Conservation (phyloP, 352 stramenopile genomes). For the Hyphochytrium catenoides region DNA sequence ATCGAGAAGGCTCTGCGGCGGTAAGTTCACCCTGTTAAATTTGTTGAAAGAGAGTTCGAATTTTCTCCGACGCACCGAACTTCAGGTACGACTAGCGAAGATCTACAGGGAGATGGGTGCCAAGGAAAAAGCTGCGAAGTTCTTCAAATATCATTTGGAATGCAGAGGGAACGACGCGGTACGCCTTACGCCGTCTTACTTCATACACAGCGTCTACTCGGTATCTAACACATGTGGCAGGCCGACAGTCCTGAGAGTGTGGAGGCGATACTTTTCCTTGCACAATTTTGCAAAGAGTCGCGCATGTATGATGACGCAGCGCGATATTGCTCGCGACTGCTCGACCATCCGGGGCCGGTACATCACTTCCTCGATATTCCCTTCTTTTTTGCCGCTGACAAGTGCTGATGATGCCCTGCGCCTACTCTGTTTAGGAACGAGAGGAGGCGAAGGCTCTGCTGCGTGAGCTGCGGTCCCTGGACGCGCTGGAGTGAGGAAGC, state of each 20-base stretch:
- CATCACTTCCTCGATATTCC: background rate
- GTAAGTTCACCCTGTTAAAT: constrained; percentile 15
- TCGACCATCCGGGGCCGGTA: constrained; percentile 35
- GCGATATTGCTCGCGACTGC: constrained; percentile 40
- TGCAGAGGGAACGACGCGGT: constrained; percentile 3
- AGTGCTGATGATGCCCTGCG: background rate
- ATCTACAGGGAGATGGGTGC: background rate
- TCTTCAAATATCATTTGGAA: constrained; percentile 6
- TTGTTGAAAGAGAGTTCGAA: constrained; percentile 27
- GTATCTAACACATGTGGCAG: constrained; percentile 14
- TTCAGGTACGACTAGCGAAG: constrained; percentile 13
- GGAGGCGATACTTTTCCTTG: constrained; percentile 36
- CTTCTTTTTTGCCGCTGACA: no score
- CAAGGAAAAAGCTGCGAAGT: constrained; percentile 4
- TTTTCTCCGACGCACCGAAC: constrained; percentile 43
- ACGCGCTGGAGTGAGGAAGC: no score
- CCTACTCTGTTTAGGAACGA: constrained; percentile 17
- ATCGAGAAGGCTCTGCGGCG: constrained; percentile 10
- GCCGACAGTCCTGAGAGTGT: constrained; percentile 34
- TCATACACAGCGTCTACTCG: constrained; percentile 2
- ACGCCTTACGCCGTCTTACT: background rate
- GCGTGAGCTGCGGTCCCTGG: constrained; percentile 26
- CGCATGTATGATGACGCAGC: constrained; percentile 20
- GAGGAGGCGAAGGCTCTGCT: constrained; percentile 52
- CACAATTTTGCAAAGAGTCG: constrained; percentile 53